Evolutionary conservation across 148 eudicot genomes (phyloP).

Genomic region (Fagopyrum homotropicum): DNA sequence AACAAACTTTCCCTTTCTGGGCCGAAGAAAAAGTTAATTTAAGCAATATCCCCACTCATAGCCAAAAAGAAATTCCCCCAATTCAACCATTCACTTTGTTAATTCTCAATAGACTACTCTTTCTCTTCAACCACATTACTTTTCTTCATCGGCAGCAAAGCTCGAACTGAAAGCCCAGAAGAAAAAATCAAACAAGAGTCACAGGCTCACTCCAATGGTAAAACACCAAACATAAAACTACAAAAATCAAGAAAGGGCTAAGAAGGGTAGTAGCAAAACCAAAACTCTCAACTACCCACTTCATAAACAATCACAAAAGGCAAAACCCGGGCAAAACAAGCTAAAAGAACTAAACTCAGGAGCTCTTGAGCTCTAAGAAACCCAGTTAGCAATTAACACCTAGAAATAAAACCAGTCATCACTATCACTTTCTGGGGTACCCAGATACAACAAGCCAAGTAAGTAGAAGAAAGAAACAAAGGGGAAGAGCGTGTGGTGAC

Average conservation of each 20-base stretch:
- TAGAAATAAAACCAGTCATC: slow-evolving; percentile 7
- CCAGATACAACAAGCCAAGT: background rate
- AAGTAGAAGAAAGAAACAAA: background rate
- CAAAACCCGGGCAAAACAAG: slow-evolving; percentile 14
- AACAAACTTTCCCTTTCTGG: slow-evolving; percentile 19
- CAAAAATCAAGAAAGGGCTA: background rate
- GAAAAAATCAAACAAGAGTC: background rate
- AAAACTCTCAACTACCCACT: background rate
- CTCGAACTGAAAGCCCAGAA: background rate
- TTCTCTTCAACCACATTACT: slow-evolving; percentile 4
- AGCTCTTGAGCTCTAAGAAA: background rate
- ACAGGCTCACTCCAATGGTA: background rate
- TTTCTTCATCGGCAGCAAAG: background rate
- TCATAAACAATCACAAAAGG: background rate
- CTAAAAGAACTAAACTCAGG: background rate
- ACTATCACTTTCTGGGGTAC: slow-evolving; percentile 7
- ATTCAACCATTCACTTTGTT: background rate
- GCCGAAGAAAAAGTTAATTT: slow-evolving; percentile 9
- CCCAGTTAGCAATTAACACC: slow-evolving; percentile 1
- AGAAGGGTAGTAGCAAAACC: background rate
- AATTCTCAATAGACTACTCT: slow-evolving; percentile 2
- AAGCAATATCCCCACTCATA: slow-evolving; percentile 11
- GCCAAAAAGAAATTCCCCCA: slow-evolving; percentile 14
- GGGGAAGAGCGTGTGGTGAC: slow-evolving; percentile 13
- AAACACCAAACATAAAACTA: background rate